Conservation (phyloP, 768 basidiomycete genomes). For the Boletus rex-veris region DNA sequence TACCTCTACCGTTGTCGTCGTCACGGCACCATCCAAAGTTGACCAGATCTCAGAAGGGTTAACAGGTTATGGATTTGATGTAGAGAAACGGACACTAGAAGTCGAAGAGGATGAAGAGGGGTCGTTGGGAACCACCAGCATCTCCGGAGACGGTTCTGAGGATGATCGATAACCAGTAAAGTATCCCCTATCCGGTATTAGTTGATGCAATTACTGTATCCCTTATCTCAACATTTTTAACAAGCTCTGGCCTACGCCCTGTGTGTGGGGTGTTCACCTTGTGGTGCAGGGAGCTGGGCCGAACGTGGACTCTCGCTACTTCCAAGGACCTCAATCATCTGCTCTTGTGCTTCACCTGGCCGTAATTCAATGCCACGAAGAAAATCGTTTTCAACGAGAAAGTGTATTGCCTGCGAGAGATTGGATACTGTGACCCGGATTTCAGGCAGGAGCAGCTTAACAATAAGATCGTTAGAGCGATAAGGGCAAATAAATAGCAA, state of each 20-base stretch:
- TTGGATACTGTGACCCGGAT: slow-evolving; percentile 88
- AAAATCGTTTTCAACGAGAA: slow-evolving; percentile 88
- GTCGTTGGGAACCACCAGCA: slow-evolving; percentile 30
- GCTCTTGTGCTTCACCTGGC: slow-evolving; percentile 69
- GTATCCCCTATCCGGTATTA: not conserved
- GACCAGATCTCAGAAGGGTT: slow-evolving; percentile 68
- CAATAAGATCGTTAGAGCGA: slow-evolving; percentile 7
- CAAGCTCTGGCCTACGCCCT: not conserved
- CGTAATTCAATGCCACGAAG: slow-evolving; percentile 73
- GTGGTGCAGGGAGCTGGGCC: not conserved
- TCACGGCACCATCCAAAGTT: slow-evolving; percentile 78
- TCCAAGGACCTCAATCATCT: slow-evolving; percentile 58
- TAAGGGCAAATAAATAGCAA: not conserved
- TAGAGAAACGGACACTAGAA: slow-evolving; percentile 68
- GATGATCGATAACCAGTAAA: slow-evolving; percentile 6
- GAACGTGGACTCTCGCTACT: slow-evolving; percentile 14
- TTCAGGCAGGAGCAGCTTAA: slow-evolving; percentile 76
- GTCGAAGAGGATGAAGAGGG: slow-evolving; percentile 51
- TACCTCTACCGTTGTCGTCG: slow-evolving; percentile 75
- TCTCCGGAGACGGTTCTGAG: slow-evolving; percentile 32
- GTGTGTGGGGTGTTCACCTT: not conserved
- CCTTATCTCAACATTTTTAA: not conserved
- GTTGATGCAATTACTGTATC: not conserved
- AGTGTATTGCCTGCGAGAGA: slow-evolving; percentile 87
- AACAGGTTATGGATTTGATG: slow-evolving; percentile 66